These are phyloP conservation scores for Sugiyamaella valdiviana DNA, from an alignment of 805 yeast genomes.

Conservation along the genomic window DNA sequence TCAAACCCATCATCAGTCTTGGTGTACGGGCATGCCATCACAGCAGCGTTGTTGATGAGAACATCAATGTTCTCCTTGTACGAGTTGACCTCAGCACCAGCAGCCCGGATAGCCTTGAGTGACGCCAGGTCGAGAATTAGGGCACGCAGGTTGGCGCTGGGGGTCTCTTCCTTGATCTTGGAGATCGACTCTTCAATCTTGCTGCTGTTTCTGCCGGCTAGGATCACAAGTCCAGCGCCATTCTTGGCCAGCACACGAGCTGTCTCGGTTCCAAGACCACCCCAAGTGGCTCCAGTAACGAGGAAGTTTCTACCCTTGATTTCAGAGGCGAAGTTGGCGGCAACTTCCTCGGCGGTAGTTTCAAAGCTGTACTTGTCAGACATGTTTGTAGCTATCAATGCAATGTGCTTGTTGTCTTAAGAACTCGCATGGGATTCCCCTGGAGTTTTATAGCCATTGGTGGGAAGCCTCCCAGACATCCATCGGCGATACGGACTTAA, in stretches of 20 bases:
- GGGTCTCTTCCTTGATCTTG: conserved; percentile 3
- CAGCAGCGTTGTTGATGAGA: conserved; percentile 72
- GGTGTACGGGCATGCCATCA: conserved; percentile 64
- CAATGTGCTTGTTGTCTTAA: no score
- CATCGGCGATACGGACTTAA: no score
- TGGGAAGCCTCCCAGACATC: no score
- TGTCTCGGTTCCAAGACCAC: conserved; percentile 12
- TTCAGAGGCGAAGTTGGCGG: neutral
- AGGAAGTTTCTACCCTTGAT: conserved; percentile 6
- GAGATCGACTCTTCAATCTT: conserved; percentile 7
- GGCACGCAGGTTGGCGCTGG: conserved; percentile 2
- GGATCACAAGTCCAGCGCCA: conserved; percentile 6
- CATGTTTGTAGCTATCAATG: no score
- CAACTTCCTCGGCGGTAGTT: conserved; percentile 5
- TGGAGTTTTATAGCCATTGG: no score
- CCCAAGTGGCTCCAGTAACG: conserved; percentile 10
- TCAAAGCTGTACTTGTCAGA: neutral
- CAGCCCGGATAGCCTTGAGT: conserved; percentile 10
- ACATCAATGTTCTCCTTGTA: conserved; percentile 41
- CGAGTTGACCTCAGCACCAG: conserved; percentile 12
- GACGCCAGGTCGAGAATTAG: conserved; percentile 12
- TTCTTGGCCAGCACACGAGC: conserved; percentile 6
- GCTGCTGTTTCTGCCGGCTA: conserved; percentile 2
- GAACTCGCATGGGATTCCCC: no score
- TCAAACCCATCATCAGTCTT: conserved; percentile 66